phyloP scores from a whole-genome alignment of 495 filamentous ascomycete genomes.

The Bathelium albidoporum region DNA sequence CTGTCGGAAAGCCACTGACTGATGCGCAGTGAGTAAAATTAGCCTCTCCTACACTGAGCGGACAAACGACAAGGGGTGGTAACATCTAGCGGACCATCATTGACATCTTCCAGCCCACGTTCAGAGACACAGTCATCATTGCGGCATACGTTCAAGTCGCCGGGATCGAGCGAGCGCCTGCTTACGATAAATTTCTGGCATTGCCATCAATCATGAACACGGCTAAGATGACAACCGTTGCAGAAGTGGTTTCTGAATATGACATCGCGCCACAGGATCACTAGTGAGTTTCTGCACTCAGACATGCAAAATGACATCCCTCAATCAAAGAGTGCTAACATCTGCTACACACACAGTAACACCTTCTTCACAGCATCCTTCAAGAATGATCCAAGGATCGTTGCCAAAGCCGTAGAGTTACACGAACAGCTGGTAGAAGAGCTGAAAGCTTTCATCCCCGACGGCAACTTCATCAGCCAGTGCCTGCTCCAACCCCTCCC shows the following conservation, averaged over 20 bases:
- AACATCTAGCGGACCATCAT: neutral
- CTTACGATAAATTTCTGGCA: constrained; percentile 8
- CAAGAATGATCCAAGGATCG: neutral
- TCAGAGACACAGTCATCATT: neutral
- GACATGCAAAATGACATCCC: neutral
- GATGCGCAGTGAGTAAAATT: neutral
- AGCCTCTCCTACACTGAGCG: neutral
- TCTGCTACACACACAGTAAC: neutral
- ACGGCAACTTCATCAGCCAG: neutral
- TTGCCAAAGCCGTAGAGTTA: neutral
- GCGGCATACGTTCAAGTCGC: constrained; percentile 3
- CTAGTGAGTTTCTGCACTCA: neutral
- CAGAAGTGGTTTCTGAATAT: constrained; percentile 8
- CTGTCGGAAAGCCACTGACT: neutral
- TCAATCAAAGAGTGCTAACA: neutral
- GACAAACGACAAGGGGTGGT: neutral
- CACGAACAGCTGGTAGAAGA: neutral
- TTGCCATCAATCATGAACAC: constrained; percentile 10
- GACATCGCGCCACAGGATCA: neutral
- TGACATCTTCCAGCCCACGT: neutral
- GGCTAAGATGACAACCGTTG: constrained; percentile 9
- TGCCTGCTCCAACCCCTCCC: neutral
- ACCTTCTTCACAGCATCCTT: neutral
- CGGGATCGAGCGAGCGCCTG: constrained; percentile 5
- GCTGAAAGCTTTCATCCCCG: neutral